Percentiles rank a stretch among this genome's conserved stretches.
These are phyloP conservation scores for Logfia minima DNA, from an alignment of 129 eudicot species.

Conservation along the genomic window DNA sequence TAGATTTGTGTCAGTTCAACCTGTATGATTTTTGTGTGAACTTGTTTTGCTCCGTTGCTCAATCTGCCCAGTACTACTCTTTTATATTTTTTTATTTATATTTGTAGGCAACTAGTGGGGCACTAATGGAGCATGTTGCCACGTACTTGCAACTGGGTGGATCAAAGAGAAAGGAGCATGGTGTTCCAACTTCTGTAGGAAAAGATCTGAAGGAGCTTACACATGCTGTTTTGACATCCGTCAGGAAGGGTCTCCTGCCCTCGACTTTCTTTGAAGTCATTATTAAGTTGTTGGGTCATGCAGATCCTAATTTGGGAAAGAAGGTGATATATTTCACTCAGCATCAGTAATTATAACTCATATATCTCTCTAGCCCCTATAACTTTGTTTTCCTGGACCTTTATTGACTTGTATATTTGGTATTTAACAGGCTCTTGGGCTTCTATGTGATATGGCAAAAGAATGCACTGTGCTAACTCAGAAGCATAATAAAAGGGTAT, in stretches of 20 bases:
- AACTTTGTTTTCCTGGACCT: not conserved
- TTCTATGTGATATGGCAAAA: conserved; percentile 72
- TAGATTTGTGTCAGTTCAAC: not conserved
- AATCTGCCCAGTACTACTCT: no score
- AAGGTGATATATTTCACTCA: conserved; percentile 48
- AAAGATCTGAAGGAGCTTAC: conserved; percentile 69
- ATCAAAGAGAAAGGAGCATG: conserved; percentile 48
- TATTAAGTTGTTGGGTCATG: conserved; percentile 47
- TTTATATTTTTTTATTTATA: not conserved
- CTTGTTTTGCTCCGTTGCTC: not conserved
- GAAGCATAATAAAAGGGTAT: conserved; percentile 47
- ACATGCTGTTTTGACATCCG: conserved; percentile 45
- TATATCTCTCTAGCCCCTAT: conserved; percentile 1
- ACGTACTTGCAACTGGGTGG: conserved; percentile 59
- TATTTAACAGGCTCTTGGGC: conserved; percentile 69
- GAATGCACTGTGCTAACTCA: conserved; percentile 37
- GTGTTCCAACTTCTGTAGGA: conserved; percentile 40
- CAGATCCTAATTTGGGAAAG: conserved; percentile 50
- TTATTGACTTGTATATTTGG: conserved; percentile 15
- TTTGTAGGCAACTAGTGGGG: conserved; percentile 57
- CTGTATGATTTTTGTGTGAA: not conserved
- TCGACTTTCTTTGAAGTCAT: conserved; percentile 59
- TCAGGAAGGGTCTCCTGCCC: conserved; percentile 59
- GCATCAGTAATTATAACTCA: not conserved
- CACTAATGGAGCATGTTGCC: conserved; percentile 66